Evolutionary conservation across 2,329 filamentous ascomycete species (phyloP).

Genomic region (Talaromyces sp.): DNA sequence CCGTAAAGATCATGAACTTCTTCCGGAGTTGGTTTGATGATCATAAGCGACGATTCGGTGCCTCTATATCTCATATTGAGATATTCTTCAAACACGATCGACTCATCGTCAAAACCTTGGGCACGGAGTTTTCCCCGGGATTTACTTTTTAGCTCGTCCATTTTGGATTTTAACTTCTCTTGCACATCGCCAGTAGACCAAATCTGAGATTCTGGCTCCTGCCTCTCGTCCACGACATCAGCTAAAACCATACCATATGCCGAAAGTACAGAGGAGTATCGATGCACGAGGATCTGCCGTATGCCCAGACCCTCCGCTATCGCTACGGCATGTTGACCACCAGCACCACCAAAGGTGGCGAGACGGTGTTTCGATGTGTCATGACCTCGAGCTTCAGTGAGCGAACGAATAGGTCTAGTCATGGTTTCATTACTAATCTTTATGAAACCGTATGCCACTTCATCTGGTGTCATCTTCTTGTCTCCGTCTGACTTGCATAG

Average conservation of each 20-base stretch:
- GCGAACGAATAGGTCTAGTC: conserved; percentile 48
- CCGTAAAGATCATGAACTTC: conserved; percentile 56
- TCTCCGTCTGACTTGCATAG: conserved; percentile 49
- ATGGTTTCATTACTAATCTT: conserved; percentile 88
- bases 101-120: conserved; percentile 70
- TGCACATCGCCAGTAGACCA: conserved; percentile 57
- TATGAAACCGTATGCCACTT: conserved; percentile 82
- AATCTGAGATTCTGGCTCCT: conserved; percentile 60
- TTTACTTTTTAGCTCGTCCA: conserved; percentile 73
- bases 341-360: conserved; percentile 83
- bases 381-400: conserved; percentile 72
- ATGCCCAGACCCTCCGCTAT: conserved; percentile 81
- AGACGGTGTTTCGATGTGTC: conserved; percentile 80
- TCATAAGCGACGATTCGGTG: conserved; percentile 87
- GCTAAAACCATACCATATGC: conserved; percentile 89
- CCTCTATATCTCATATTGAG: conserved; percentile 90
- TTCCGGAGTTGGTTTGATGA: conserved; percentile 64
- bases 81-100: conserved; percentile 84
- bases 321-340: conserved; percentile 86
- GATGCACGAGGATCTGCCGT: conserved; percentile 73
- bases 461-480: conserved; percentile 65
- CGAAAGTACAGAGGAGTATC: conserved; percentile 83
- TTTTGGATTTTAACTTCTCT: conserved; percentile 63
- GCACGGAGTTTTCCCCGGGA: conserved; percentile 62
- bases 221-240: conserved; percentile 80